Evolutionary conservation across 306 rosid genomes (phyloP).

Genomic region (Cicer pinnatifidum): DNA sequence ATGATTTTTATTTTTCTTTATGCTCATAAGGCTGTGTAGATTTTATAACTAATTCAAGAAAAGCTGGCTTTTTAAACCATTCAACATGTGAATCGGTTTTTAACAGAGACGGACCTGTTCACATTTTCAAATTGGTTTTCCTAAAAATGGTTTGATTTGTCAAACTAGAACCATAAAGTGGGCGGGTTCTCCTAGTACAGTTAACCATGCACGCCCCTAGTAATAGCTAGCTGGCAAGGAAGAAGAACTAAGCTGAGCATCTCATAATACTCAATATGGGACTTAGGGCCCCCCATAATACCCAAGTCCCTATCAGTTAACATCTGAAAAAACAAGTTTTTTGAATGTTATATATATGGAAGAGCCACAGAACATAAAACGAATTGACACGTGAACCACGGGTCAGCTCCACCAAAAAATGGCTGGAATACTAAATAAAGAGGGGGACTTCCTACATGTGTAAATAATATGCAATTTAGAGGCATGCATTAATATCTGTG

Average conservation of each 20-base stretch:
- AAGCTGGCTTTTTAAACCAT: too few relatives aligned
- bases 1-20: too few relatives aligned
- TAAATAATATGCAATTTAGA: conserved; percentile 30
- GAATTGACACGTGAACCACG: conserved; percentile 14
- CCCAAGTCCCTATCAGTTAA: background rate
- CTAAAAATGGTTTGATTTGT: too few relatives aligned
- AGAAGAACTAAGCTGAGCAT: background rate
- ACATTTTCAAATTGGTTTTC: too few relatives aligned
- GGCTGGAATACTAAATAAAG: conserved; percentile 23
- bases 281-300: conserved; percentile 1
- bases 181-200: too few relatives aligned
- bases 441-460: conserved; percentile 14
- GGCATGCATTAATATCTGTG: conserved; percentile 18
- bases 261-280: background rate
- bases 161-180: too few relatives aligned
- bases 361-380: conserved; percentile 9
- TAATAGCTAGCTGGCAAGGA: background rate
- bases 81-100: too few relatives aligned
- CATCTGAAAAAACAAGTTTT: conserved; percentile 6
- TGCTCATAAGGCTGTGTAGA: too few relatives aligned
- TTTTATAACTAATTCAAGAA: too few relatives aligned
- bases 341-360: conserved; percentile 12
- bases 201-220: too few relatives aligned
- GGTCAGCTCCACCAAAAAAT: conserved; percentile 26
- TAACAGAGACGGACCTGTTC: too few relatives aligned